Conservation (phyloP, 345 rosid species). For the Pugionium cornutum region DNA sequence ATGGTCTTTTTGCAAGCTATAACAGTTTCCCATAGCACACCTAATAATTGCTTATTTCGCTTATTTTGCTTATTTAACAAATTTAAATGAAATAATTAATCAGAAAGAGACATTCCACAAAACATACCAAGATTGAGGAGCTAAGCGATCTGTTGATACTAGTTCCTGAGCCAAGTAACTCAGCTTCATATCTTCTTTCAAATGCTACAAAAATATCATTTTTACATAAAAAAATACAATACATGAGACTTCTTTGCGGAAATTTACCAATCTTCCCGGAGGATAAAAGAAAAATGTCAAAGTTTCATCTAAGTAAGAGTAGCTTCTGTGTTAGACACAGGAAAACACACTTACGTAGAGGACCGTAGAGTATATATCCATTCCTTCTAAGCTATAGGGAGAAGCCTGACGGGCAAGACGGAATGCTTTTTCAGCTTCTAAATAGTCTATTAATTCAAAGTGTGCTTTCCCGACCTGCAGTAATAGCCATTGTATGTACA, state of each 20-base stretch:
- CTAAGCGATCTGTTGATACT: slow-evolving; percentile 87
- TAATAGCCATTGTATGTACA: not conserved
- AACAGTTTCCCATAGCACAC: slow-evolving; percentile 99
- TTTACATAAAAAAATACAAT: not conserved
- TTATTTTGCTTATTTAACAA: not conserved
- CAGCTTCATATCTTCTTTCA: slow-evolving; percentile 96
- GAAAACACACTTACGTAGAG: slow-evolving; percentile 70
- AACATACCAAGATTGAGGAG: slow-evolving; percentile 92
- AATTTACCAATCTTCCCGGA: slow-evolving; percentile 6
- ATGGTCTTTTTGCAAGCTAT: slow-evolving; percentile 97
- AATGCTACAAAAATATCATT: slow-evolving; percentile 61
- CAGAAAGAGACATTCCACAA: slow-evolving; percentile 3
- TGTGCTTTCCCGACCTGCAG: slow-evolving; percentile 90
- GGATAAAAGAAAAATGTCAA: slow-evolving; percentile 9
- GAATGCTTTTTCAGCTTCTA: slow-evolving; percentile 89
- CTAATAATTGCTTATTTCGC: slow-evolving; percentile 44
- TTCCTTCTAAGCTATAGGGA: slow-evolving; percentile 90
- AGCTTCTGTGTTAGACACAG: not conserved
- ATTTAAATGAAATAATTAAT: slow-evolving; percentile 1
- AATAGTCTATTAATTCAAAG: slow-evolving; percentile 86
- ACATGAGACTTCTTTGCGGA: not conserved
- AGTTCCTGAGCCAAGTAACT: slow-evolving; percentile 95
- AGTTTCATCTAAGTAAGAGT: slow-evolving; percentile 3
- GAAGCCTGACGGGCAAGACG: slow-evolving; percentile 76
- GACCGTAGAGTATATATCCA: slow-evolving; percentile 97